A percentile compares a stretch with the other conserved stretches of the same genome.
These are phyloP conservation scores for Phytophthora vignae DNA, from an alignment of 352 stramenopile genomes.

Conservation along the genomic window DNA sequence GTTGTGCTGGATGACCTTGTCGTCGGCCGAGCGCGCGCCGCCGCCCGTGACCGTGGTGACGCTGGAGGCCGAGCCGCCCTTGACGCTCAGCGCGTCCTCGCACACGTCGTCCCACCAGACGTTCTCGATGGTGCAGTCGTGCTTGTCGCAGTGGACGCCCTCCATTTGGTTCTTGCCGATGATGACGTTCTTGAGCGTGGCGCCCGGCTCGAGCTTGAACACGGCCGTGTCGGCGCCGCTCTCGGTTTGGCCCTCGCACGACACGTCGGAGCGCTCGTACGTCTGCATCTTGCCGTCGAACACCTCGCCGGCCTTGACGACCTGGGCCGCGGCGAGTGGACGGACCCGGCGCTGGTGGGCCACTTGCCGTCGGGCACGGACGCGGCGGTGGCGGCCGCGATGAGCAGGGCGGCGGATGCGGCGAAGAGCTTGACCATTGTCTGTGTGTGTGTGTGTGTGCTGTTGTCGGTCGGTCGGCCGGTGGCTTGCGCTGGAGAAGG, in stretches of 20 bases:
- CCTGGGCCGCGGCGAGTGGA: constrained; percentile 19
- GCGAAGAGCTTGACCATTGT: constrained; percentile 26
- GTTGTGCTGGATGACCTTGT: constrained; percentile 34
- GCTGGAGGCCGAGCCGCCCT: constrained; percentile 37
- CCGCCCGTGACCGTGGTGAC: constrained; percentile 38
- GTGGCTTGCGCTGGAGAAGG: constrained; percentile 6
- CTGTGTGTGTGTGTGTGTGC: no score
- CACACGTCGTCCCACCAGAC: constrained; percentile 21
- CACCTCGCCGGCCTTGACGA: background rate
- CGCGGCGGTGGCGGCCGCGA: constrained; percentile 8
- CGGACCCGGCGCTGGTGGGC: constrained; percentile 18
- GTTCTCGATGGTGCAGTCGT: constrained; percentile 42
- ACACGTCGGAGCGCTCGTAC: background rate
- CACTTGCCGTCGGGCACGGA: constrained; percentile 17
- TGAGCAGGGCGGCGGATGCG: constrained; percentile 9
- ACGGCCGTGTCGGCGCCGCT: constrained; percentile 26
- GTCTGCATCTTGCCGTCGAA: background rate
- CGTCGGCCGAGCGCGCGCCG: constrained; percentile 19
- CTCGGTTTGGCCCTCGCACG: constrained; percentile 41
- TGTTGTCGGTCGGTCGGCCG: no score
- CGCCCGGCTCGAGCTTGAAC: constrained; percentile 33
- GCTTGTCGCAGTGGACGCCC: background rate
- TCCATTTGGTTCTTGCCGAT: constrained; percentile 24
- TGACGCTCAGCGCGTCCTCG: constrained; percentile 43
- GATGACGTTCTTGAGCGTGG: constrained; percentile 56